phyloP scores from a whole-genome alignment of 805 yeast genomes.

The Suhomyces emberorum region DNA sequence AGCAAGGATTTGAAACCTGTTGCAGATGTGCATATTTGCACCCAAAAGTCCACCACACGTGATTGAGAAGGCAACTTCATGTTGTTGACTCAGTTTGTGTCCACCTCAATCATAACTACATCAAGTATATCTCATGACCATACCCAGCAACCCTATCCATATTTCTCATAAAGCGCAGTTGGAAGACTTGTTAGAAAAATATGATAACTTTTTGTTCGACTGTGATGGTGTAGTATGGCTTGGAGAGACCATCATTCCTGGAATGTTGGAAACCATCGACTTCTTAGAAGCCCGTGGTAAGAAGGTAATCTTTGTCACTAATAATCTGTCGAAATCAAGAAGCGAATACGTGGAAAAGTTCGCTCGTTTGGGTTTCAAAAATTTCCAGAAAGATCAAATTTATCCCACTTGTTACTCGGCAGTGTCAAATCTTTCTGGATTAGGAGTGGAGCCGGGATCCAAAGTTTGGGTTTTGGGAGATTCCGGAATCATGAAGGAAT shows the following conservation, averaged over 20 bases:
- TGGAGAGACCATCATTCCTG: conserved; percentile 32
- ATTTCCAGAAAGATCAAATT: conserved; percentile 24
- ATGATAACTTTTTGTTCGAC: conserved; percentile 40
- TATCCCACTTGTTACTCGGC: conserved; percentile 41
- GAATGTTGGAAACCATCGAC: conserved; percentile 25
- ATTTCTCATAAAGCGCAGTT: conserved; percentile 16
- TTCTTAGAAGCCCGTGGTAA: conserved; percentile 22
- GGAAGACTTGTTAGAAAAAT: conserved; percentile 19
- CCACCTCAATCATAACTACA: too few relatives aligned
- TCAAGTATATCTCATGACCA: conserved; percentile 6
- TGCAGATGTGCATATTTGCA: conserved; percentile 1
- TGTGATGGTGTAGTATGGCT: conserved; percentile 45
- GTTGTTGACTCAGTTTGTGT: too few relatives aligned
- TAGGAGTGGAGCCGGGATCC: conserved; percentile 23
- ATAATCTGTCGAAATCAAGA: conserved; percentile 37
- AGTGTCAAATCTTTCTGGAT: conserved; percentile 16
- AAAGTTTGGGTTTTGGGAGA: conserved; percentile 43
- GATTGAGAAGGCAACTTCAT: too few relatives aligned
- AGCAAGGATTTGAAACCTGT: background rate
- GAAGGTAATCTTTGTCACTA: conserved; percentile 34
- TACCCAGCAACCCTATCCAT: conserved; percentile 1
- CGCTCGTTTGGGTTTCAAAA: conserved; percentile 26
- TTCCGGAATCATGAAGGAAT: conserved; percentile 34
- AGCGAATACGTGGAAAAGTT: conserved; percentile 31
- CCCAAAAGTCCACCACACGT: background rate